Percentiles rank a stretch among this genome's conserved stretches.
phyloP scores from a whole-genome alignment of 768 basidiomycete genomes.

The Termitomyces sp. region DNA sequence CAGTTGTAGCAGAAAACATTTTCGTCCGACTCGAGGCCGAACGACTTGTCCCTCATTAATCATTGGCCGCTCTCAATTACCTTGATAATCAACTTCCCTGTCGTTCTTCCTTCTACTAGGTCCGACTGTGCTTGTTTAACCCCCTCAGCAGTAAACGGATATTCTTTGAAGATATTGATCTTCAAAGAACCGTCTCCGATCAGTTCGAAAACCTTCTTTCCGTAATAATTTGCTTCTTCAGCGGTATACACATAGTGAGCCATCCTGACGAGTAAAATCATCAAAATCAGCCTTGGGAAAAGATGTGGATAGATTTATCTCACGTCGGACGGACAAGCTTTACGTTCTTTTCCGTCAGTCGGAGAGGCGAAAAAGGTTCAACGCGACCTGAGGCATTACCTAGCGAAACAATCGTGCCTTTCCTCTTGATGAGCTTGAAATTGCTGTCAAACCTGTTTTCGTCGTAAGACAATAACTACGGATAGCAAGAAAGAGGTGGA shows the following conservation, averaged over 20 bases:
- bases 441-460: conserved; percentile 64
- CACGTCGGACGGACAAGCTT: conserved; percentile 72
- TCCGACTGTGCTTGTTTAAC: conserved; percentile 73
- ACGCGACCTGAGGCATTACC: conserved; percentile 91
- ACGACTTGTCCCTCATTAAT: no score
- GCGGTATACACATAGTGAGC: conserved; percentile 66
- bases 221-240: conserved; percentile 67
- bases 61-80: conserved; percentile 23
- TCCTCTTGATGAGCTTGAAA: conserved; percentile 75
- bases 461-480: neutral
- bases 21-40: no score
- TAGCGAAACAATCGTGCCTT: conserved; percentile 84
- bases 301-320: conserved; percentile 11
- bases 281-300: neutral
- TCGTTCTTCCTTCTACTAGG: conserved; percentile 68
- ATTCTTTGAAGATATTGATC: conserved; percentile 67
- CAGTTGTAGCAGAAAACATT: no score
- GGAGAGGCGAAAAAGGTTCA: conserved; percentile 66
- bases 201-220: conserved; percentile 56
- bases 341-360: conserved; percentile 76
- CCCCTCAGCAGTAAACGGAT: conserved; percentile 79
- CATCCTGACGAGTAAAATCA: conserved; percentile 38
- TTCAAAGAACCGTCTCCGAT: conserved; percentile 55
- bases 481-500: conserved; percentile 5
- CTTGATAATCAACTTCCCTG: conserved; percentile 84